A percentile compares a stretch with the other conserved stretches of the same genome.
Conservation (phyloP, 768 basidiomycete species). For the Lentinula sp. region DNA sequence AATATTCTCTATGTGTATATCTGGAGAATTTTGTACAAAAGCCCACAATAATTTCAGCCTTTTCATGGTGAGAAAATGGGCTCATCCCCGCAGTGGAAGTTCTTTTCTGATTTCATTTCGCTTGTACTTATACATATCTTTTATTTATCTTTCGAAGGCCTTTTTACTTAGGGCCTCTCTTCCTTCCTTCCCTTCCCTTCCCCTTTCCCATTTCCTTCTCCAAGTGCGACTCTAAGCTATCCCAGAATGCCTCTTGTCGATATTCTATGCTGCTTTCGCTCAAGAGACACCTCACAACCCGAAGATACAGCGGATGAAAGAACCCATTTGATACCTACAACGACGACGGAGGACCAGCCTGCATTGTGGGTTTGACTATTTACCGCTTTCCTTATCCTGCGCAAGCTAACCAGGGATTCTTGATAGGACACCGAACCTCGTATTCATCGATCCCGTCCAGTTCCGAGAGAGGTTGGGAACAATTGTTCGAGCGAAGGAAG, state of each 20-base stretch:
- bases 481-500: conserved; percentile 4
- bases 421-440: not conserved
- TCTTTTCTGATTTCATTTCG: not conserved
- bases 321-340: not conserved
- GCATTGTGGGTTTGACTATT: not conserved
- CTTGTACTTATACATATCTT: not conserved
- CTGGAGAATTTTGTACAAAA: no score
- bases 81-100: no score
- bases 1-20: not conserved
- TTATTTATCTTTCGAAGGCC: not conserved
- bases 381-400: not conserved
- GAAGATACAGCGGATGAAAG: not conserved
- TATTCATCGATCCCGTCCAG: not conserved
- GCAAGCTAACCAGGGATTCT: not conserved
- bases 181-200: not conserved
- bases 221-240: not conserved
- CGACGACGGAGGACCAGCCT: not conserved
- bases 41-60: no score
- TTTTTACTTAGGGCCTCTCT: not conserved
- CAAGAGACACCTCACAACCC: not conserved
- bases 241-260: not conserved
- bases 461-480: conserved; percentile 1
- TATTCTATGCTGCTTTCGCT: not conserved
- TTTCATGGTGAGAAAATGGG: no score
- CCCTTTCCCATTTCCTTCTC: no score